Base-by-base conservation (phyloP, 352 stramenopile genomes). In the Pythium brachiatum region DNA sequence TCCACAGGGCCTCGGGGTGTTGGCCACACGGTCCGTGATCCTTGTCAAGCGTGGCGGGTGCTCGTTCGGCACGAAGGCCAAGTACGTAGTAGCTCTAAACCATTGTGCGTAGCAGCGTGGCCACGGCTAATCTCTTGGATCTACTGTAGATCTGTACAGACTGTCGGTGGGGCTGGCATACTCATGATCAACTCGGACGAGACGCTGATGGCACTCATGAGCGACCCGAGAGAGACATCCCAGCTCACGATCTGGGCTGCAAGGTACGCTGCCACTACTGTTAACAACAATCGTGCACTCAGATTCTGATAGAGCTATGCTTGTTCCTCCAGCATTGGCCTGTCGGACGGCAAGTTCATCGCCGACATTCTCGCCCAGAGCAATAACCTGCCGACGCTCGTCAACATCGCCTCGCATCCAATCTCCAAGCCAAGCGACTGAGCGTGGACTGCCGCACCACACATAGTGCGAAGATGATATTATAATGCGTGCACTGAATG, bases 1-100 rank as follows among this genome's bases (percentile, higher is more conserved):
- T 50, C 70, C 73, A 47, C 75, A 88, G 65, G 83, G 81, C 1
- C 74, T 92, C 27, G 74, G 68, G 9, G 79, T 92, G 25, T 63
- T 79, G 7, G 79, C 69, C 15, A 81, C 77, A 20, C 79, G 77
- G 23, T 72, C 83, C 0, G 79, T 90, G 18, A 68, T 92, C 11
- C 58, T 89, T n/a, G 80, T 89, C n/a, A 88, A 86, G 63, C 76
- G 75, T 11, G 83, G 83, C 8, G 75, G 70, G 23, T 92, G 83
- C 55, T 89, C 80, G 0, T 89, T 92, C 58, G 75, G 71, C 5
- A 57, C 61, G 18, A 92, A 92, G 52, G 70, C 85, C 54, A 85
- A 74, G 83, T 92, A 66, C 12, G 39, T 50, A 0, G 15, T 7
- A 18, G 29, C 20, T 27, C 13, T 7, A 21, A 7, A 34, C 11